Conservation (phyloP, 306 rosid genomes). For the Rosa lucieae region DNA sequence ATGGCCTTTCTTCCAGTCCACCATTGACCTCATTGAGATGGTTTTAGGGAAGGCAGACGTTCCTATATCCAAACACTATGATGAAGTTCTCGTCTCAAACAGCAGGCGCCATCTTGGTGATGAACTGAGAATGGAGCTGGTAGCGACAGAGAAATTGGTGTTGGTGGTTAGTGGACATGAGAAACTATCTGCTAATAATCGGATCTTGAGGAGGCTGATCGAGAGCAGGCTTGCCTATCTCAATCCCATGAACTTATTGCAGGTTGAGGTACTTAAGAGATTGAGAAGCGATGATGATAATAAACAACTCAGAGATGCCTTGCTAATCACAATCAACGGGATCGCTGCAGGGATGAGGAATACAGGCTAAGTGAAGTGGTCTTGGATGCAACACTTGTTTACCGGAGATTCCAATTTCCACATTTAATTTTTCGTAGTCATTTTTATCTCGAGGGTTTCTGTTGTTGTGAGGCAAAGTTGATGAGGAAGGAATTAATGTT, state of each 20-base stretch:
- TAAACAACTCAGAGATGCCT: constrained; percentile 74
- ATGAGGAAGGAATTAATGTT: not conserved
- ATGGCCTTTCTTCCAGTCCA: constrained; percentile 91
- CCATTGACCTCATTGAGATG: constrained; percentile 94
- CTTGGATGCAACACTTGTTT: not conserved
- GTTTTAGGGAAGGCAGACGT: constrained; percentile 86
- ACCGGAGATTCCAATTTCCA: not conserved
- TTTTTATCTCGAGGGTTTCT: not conserved
- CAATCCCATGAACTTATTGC: constrained; percentile 88
- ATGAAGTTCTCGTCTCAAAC: constrained; percentile 81
- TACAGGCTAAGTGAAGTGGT: constrained; percentile 57
- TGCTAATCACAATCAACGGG: constrained; percentile 90
- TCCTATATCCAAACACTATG: constrained; percentile 91
- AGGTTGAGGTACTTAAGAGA: constrained; percentile 91
- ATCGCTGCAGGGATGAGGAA: constrained; percentile 98
- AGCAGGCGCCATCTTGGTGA: constrained; percentile 64
- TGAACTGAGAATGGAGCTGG: constrained; percentile 60
- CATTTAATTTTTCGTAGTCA: not conserved
- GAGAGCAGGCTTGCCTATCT: constrained; percentile 89
- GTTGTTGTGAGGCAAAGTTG: not conserved
- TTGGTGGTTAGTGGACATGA: constrained; percentile 79
- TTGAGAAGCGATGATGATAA: constrained; percentile 72
- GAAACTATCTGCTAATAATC: constrained; percentile 69
- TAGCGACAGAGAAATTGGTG: constrained; percentile 61
- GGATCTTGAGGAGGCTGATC: constrained; percentile 85